Percentiles rank a stretch among this genome's conserved stretches.
Conservation (phyloP, 805 yeast species). For the Lachancea fermentati region DNA sequence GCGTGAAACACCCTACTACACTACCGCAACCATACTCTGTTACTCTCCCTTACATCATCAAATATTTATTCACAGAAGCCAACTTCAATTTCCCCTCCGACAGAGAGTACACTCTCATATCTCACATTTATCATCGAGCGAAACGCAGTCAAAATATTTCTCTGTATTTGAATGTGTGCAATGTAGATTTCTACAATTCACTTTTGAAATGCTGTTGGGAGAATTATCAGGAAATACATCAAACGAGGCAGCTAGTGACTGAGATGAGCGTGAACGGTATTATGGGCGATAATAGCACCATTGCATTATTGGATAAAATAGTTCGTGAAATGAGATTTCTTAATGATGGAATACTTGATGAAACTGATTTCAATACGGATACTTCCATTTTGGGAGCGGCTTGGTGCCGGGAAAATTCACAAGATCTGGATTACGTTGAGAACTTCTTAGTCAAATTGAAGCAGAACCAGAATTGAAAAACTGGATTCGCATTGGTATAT, state of each 20-base stretch:
- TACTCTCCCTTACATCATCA: constrained; percentile 24
- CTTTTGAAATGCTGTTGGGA: constrained; percentile 28
- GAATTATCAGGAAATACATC: constrained; percentile 22
- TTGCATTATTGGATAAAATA: constrained; percentile 21
- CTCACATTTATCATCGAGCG: constrained; percentile 26
- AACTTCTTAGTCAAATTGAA: constrained; percentile 21
- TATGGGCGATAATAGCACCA: constrained; percentile 27
- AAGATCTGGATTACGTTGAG: constrained; percentile 18
- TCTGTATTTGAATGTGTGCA: constrained; percentile 28
- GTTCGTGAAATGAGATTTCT: constrained; percentile 17
- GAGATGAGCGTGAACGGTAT: constrained; percentile 33
- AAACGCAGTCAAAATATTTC: constrained; percentile 23
- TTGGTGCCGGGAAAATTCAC: constrained; percentile 26
- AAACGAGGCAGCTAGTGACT: constrained; percentile 16
- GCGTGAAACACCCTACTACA: constrained; percentile 3
- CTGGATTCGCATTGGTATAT: neutral
- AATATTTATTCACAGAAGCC: constrained; percentile 15
- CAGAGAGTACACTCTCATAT: constrained; percentile 22
- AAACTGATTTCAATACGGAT: neutral
- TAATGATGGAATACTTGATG: constrained; percentile 23
- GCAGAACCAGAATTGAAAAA: constrained; percentile 12
- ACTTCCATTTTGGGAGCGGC: constrained; percentile 13
- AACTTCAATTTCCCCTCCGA: constrained; percentile 19
- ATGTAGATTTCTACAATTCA: constrained; percentile 27
- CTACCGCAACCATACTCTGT: constrained; percentile 28